Percentiles rank a stretch among this genome's conserved stretches.
Evolutionary conservation across 306 rosid species (phyloP).

Genomic region (Castanea crenata): DNA sequence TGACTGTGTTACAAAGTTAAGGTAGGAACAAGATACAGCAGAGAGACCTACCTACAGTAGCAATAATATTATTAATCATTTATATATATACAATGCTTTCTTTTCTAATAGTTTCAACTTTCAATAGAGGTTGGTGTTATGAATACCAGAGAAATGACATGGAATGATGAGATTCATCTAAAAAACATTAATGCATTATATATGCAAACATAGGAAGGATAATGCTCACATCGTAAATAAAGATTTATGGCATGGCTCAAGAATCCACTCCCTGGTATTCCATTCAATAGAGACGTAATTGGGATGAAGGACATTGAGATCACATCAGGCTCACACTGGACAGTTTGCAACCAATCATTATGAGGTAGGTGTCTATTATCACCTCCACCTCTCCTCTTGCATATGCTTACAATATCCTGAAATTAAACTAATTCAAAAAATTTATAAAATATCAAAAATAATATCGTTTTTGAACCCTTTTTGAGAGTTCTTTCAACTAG

Average conservation of each 20-base stretch:
- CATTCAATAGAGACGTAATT: conserved; percentile 83
- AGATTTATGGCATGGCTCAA: conserved; percentile 98
- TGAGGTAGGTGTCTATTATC: conserved; percentile 56
- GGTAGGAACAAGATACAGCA: too few species aligned
- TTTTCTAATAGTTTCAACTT: too few species aligned
- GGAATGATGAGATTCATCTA: conserved; percentile 16
- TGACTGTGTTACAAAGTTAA: too few species aligned
- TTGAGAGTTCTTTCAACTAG: background rate
- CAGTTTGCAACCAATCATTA: conserved; percentile 83
- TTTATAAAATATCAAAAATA: background rate
- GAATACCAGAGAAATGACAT: conserved; percentile 3
- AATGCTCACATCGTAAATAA: conserved; percentile 87
- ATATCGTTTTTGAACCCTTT: background rate
- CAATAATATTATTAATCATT: too few species aligned
- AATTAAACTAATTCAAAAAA: conserved; percentile 26
- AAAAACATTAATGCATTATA: conserved; percentile 2
- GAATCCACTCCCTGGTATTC: conserved; percentile 98
- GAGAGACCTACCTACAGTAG: too few species aligned
- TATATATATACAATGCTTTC: too few species aligned
- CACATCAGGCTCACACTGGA: conserved; percentile 87
- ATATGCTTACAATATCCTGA: conserved; percentile 74
- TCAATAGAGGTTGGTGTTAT: background rate
- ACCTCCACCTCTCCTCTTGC: conserved; percentile 89
- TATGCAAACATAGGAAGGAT: conserved; percentile 17
- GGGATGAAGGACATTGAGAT: conserved; percentile 97